Evolutionary conservation across 345 rosid genomes (phyloP), one percentile per base, ranked within the genome.

Genomic region (Citrus medica): DNA sequence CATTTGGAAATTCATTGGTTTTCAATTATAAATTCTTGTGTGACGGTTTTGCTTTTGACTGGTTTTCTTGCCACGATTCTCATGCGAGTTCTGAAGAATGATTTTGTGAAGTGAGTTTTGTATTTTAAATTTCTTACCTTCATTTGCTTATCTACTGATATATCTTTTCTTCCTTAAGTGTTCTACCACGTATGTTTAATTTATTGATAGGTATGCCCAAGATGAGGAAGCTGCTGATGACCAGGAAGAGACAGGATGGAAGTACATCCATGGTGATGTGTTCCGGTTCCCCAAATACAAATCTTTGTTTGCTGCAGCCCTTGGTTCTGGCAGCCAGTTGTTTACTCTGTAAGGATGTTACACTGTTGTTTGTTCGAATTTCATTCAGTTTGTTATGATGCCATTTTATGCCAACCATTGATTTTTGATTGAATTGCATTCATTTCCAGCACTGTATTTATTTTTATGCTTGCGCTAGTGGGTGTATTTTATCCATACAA

Each of bases 1-100:
- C 97, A 94, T 73, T 86, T 94, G 90, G 95, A 94, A 81, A 92
- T 94, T 67, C 98, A 94, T 78, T 94, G 98, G 98, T 94, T 94
- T 87, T 92, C 95, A 0, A 94, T 94, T 71, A 92, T 94, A 14
- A 92, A 94, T 81, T 92, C 98, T 0, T 94, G 98, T 63, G 98
- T 94, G 74, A 94, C 98, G 4, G 98, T 94, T 79, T 93, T 94
- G 21, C 95, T 94, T 38, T 80, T 94, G 87, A 94, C 97, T 55
- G 98, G 98, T 37, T 94, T 94, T 81, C 94, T 94, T 55, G 98
- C 98, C 6, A 92, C 98, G 0, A 94, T 94, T 84, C 90, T 94
- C 80, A 91, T 94, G 97, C 92, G 97, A 2, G 98, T 94, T 32
- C 86, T 94, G 71, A 92, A 94, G 90, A 94, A 94, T 72, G 94